phyloP scores from a whole-genome alignment of 139 green algal genomes.

The Diplosphaera chodatii region DNA sequence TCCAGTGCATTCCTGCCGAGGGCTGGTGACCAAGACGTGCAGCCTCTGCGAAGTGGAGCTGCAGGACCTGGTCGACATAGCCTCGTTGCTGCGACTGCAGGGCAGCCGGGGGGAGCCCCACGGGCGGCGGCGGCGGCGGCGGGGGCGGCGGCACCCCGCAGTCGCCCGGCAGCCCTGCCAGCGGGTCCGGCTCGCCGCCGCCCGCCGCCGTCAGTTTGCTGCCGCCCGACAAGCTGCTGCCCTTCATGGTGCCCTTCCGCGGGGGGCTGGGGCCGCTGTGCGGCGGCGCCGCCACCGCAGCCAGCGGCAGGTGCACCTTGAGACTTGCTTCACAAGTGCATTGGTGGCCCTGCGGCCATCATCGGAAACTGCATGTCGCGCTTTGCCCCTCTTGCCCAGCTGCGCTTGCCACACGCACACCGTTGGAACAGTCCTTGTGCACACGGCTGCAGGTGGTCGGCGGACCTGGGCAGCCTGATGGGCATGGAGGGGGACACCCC shows the following conservation, averaged over 20 bases:
- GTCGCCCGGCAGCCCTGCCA: neutral
- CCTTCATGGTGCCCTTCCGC: conserved; percentile 81
- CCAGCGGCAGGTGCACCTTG: conserved; percentile 14
- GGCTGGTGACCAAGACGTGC: too few relatives aligned
- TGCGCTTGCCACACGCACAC: too few relatives aligned
- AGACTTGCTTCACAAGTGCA: too few relatives aligned
- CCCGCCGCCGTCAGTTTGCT: conserved; percentile 45
- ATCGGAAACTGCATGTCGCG: too few relatives aligned
- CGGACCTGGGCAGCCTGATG: conserved; percentile 22
- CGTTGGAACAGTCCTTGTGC: too few relatives aligned
- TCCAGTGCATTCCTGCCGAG: too few relatives aligned
- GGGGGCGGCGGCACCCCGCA: neutral
- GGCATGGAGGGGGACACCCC: conserved; percentile 7
- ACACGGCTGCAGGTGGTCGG: conserved; percentile 7
- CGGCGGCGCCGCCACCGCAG: conserved; percentile 31
- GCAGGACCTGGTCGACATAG: too few relatives aligned
- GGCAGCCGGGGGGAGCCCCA: neutral
- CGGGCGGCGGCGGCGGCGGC: neutral
- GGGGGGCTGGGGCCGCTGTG: conserved; percentile 42
- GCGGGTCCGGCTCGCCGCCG: neutral
- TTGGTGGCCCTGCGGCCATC: too few relatives aligned
- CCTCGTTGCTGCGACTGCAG: too few relatives aligned
- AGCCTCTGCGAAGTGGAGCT: too few relatives aligned
- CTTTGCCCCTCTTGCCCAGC: too few relatives aligned
- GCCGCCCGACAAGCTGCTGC: conserved; percentile 69